These are phyloP conservation scores for Corymbia citriodora DNA, from an alignment of 441 rosid genomes.

Conservation along the genomic window DNA sequence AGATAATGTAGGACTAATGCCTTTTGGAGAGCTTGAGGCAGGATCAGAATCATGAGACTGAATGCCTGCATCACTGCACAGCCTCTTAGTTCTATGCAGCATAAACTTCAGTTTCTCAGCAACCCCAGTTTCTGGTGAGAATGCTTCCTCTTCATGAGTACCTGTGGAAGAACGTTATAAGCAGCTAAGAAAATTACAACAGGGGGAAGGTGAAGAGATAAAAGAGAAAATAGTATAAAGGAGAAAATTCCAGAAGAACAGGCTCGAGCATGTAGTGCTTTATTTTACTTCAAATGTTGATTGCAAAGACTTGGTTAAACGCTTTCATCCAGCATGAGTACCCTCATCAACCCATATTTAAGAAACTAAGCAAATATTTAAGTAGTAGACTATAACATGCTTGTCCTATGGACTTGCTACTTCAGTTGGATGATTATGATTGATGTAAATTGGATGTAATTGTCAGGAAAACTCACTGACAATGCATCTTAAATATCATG, in stretches of 20 bases:
- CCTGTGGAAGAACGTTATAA: conserved; percentile 24
- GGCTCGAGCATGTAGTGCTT: neutral
- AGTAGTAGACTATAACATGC: neutral
- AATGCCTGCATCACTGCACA: conserved; percentile 27
- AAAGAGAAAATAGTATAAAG: neutral
- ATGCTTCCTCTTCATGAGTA: conserved; percentile 16
- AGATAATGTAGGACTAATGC: conserved; percentile 27
- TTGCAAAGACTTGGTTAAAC: neutral
- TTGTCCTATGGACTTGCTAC: neutral
- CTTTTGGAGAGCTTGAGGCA: conserved; percentile 36
- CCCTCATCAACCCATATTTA: neutral
- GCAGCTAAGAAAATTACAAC: conserved; percentile 2
- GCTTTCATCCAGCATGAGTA: neutral
- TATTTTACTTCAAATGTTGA: neutral
- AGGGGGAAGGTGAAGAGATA: neutral
- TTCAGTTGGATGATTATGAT: neutral
- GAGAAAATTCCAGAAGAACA: neutral
- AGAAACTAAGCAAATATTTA: neutral
- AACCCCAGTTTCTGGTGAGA: conserved; percentile 25
- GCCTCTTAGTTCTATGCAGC: conserved; percentile 39
- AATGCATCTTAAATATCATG: neutral
- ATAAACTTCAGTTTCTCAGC: conserved; percentile 33
- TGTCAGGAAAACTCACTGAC: neutral
- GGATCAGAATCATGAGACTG: conserved; percentile 30
- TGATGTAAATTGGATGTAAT: neutral